Base-by-base conservation (phyloP, 148 eudicot genomes). In the Camellia japonica region DNA sequence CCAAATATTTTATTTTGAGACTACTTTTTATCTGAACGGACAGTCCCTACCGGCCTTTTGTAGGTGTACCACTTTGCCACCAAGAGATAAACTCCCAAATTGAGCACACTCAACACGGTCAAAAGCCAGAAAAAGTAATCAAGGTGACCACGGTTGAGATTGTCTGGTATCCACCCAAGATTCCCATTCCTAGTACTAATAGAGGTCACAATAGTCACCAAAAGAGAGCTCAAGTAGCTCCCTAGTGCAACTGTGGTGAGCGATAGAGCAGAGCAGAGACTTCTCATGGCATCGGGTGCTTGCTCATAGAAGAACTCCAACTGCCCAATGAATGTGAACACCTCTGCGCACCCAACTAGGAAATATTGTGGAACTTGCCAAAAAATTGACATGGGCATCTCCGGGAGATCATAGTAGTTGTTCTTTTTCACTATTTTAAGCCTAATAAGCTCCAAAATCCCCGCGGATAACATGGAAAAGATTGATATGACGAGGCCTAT, bases 351-450 rank as follows among this genome's bases (percentile, higher is more conserved):
- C 38, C 97, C 97, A n/a, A 93, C 82, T 19, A 93, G 42, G 67
- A 90, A 87, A 75, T 85, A 93, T 52, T 91, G 97, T 0, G 97
- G 95, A 58, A 91, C 86, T 74, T 90, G 97, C 97, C 95, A 93
- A 67, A 93, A 87, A 14, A 93, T 87, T 6, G 88, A 77, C 84
- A 86, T 84, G 3, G 87, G 87, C 65, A 84, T 73, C 30, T 75
- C 70, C 16, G 80, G 11, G 0, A 3, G 3, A 0, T 86, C 83
- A 44, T 86, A 88, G 66, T 68, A 80, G 68, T 86, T 79, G 79
- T 86, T 83, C 51, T 83, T 68, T 76, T 16, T 75, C 0, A 88
- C 88, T 10, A 77, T 80, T 9, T 78, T 43, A 15, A 88, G 90
- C 79, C 90, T 74, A 13, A 84, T 56, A 55, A 87, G 73, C 82